Evolutionary conservation across 805 yeast species (phyloP), one percentile per base, ranked within the genome.

Genomic region (Kuraishia molischiana): DNA sequence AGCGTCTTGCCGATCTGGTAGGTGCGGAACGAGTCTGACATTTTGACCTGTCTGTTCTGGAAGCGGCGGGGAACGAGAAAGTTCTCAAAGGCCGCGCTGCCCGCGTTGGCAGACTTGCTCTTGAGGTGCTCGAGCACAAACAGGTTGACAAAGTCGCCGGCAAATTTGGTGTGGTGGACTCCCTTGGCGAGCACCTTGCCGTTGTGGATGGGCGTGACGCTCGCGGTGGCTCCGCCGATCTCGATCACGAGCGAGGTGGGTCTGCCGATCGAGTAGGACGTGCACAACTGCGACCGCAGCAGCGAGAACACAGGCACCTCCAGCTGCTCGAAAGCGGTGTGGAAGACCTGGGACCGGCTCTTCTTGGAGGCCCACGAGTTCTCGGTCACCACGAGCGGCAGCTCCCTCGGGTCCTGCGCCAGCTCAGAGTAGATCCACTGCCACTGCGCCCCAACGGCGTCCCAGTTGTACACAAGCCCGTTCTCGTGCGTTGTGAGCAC

Each of bases 181-280:
- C 85, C 82, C 52, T 79, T 81, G 44, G 68, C 61, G 38, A 81
- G 69, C 37, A 85, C 72, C 13, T 73, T 69, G 29, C 95, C 95
- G 49, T 83, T 87, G 43, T 75, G 60, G 15, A 85, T 72, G 8
- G 95, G 94, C 0, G 92, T 81, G 8, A 85, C 84, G 24, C 79
- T 69, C 14, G 80, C 69, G 4, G 74, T 72, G 3, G 80, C 66
- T 8, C 83, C 67, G 2, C 95, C 96, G 33, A 87, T 59, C 53
- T 89, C 95, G 19, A 87, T 69, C 6, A 87, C 85, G 41, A 89
- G 64, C 4, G 90, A 86, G 9, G 82, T 79, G 19, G 84, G 71
- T 51, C 78, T 77, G 2, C 94, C 90, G 45, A 78, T 66, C n/a
- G 87, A 79, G 53, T 82, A 80, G 3, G 85, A 72, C 35, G 78